phyloP scores from a whole-genome alignment of 768 basidiomycete species.

The Chlorophyllum brunneum region DNA sequence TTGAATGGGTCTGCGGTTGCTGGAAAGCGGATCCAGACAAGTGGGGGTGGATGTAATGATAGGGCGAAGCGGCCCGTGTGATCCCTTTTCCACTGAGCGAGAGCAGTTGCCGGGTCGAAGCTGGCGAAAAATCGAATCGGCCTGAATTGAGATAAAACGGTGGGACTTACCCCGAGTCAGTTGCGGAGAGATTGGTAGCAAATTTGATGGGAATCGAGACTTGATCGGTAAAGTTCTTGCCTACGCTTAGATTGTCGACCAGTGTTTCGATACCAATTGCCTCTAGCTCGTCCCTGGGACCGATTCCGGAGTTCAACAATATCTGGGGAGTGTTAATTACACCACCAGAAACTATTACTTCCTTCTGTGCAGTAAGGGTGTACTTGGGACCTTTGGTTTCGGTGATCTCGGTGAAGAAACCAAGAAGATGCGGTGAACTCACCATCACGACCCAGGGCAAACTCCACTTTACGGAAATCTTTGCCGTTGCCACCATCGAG shows the following conservation, averaged over 20 bases:
- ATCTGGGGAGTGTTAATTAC: conserved; percentile 18
- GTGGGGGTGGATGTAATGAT: no score
- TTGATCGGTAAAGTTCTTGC: conserved; percentile 17
- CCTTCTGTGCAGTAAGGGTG: conserved; percentile 13
- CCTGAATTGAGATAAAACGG: no score
- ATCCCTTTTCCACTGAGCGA: conserved; percentile 1
- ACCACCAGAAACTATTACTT: conserved; percentile 19
- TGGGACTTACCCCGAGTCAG: neutral
- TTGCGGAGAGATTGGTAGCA: neutral
- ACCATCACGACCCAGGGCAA: conserved; percentile 5
- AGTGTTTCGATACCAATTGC: conserved; percentile 11
- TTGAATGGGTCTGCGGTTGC: conserved; percentile 10
- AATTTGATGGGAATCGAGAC: neutral
- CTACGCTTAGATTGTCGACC: conserved; percentile 14
- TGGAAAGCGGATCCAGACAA: neutral
- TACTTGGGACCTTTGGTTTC: neutral
- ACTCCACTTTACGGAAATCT: conserved; percentile 13
- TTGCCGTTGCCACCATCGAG: neutral
- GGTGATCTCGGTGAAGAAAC: no score
- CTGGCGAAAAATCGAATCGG: neutral
- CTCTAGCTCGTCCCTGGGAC: conserved; percentile 12
- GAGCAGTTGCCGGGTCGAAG: neutral
- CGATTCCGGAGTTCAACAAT: conserved; percentile 21
- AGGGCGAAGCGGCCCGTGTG: conserved; percentile 12
- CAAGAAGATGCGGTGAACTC: neutral